Conservation (phyloP, 2,329 filamentous ascomycete genomes). For the Raffaelea ambrosiae region DNA sequence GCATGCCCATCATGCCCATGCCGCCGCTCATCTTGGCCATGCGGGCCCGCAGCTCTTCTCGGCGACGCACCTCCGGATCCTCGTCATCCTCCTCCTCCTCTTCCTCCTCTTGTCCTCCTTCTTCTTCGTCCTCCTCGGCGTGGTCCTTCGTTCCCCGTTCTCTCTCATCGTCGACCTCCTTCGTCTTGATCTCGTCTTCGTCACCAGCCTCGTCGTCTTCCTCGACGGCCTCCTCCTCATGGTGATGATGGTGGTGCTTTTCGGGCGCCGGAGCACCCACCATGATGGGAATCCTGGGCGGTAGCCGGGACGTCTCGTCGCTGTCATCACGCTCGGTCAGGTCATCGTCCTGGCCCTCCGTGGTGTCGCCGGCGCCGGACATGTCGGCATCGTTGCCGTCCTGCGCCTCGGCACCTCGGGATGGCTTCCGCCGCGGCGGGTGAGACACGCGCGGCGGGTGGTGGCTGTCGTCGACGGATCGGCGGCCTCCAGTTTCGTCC, state of each 20-base stretch:
- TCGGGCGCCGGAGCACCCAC: constrained; percentile 1
- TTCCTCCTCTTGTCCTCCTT: constrained; percentile 49
- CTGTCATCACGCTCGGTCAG: constrained; percentile 65
- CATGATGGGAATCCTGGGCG: constrained; percentile 6
- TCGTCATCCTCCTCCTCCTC: constrained; percentile 79
- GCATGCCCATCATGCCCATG: constrained; percentile 91
- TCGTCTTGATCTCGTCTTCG: background rate
- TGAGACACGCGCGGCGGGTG: constrained; percentile 28
- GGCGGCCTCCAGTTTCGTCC: constrained; percentile 37
- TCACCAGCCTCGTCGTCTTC: background rate
- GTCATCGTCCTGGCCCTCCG: constrained; percentile 50
- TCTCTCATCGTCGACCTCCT: background rate
- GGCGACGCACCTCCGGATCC: constrained; percentile 77
- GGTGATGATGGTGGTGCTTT: background rate
- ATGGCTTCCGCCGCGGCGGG: constrained; percentile 44
- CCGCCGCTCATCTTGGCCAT: constrained; percentile 99
- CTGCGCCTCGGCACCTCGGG: constrained; percentile 37
- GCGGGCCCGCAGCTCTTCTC: constrained; percentile 80
- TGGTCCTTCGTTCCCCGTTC: too few species aligned
- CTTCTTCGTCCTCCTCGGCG: constrained; percentile 30
- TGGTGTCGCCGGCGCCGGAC: constrained; percentile 56
- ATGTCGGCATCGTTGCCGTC: constrained; percentile 59
- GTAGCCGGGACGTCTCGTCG: constrained; percentile 45
- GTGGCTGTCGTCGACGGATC: constrained; percentile 41
- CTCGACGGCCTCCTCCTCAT: background rate